A percentile compares a stretch with the other conserved stretches of the same genome.
Conservation (phyloP, 2,329 filamentous ascomycete genomes). For the Ambrosiella beaveri region DNA sequence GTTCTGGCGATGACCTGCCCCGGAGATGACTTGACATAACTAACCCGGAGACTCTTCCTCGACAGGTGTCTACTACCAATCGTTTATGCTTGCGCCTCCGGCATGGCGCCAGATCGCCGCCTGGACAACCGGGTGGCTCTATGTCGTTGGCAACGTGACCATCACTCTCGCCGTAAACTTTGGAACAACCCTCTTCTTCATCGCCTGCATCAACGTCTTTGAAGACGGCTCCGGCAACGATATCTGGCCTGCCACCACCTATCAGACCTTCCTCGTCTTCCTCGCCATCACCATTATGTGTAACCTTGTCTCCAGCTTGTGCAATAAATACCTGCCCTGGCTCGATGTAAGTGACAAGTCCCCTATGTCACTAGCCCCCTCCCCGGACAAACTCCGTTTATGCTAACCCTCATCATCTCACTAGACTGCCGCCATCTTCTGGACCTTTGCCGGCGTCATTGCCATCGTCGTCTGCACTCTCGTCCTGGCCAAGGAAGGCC, state of each 20-base stretch:
- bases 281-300: constrained; percentile 48
- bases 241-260: constrained; percentile 32
- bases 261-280: constrained; percentile 57
- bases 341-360: constrained; percentile 45
- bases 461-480: constrained; percentile 46
- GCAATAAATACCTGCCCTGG: constrained; percentile 48
- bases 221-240: constrained; percentile 26
- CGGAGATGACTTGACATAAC: background rate
- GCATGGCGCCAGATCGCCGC: constrained; percentile 44
- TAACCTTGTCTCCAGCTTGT: constrained; percentile 47
- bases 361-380: background rate
- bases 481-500: constrained; percentile 50
- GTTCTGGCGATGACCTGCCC: background rate
- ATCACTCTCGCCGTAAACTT: constrained; percentile 75
- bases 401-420: background rate
- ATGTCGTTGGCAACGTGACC: constrained; percentile 63
- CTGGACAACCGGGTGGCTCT: constrained; percentile 61
- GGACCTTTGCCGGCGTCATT: constrained; percentile 55
- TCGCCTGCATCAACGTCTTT: constrained; percentile 39
- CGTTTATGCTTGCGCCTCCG: constrained; percentile 52
- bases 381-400: background rate
- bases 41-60: constrained; percentile 1
- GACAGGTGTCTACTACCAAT: constrained; percentile 53
- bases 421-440: constrained; percentile 54
- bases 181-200: constrained; percentile 50